A percentile compares a stretch with the other conserved stretches of the same genome.
Conservation (phyloP, 2,329 filamentous ascomycete species). For the Aspergillus sp. region DNA sequence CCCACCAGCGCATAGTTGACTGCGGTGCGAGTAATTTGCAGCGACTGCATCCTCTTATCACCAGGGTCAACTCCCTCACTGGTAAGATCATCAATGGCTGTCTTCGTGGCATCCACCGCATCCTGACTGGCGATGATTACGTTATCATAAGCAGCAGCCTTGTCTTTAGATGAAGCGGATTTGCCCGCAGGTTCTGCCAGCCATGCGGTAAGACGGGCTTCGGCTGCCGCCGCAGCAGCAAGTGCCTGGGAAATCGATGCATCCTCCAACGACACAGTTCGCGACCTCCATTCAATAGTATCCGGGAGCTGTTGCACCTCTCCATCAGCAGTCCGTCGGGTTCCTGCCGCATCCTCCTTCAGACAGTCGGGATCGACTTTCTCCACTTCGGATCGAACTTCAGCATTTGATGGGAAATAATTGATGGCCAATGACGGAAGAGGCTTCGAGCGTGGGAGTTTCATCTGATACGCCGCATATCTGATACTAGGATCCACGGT, state of each 20-base stretch:
- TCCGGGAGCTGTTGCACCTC: conserved; percentile 53
- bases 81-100: conserved; percentile 82
- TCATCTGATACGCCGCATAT: conserved; percentile 87
- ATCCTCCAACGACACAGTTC: conserved; percentile 84
- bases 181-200: conserved; percentile 37
- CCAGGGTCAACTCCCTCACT: conserved; percentile 77
- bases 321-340: conserved; percentile 41
- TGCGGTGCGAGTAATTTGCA: conserved; percentile 86
- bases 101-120: conserved; percentile 85
- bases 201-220: conserved; percentile 45
- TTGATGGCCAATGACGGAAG: conserved; percentile 71
- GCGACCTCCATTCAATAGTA: conserved; percentile 76
- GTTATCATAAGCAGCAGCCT: conserved; percentile 82
- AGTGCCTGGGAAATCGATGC: conserved; percentile 83
- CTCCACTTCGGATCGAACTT: conserved; percentile 62
- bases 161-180: conserved; percentile 48
- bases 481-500: conserved; percentile 90
- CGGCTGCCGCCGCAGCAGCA: conserved; percentile 57
- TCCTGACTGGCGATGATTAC: conserved; percentile 88
- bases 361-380: conserved; percentile 63
- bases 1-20: conserved; percentile 92
- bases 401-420: conserved; percentile 60
- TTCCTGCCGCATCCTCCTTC: conserved; percentile 49
- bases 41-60: conserved; percentile 79
- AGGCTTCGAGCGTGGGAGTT: conserved; percentile 76